phyloP scores from a whole-genome alignment of 768 basidiomycete species.

The Suillus paluster region DNA sequence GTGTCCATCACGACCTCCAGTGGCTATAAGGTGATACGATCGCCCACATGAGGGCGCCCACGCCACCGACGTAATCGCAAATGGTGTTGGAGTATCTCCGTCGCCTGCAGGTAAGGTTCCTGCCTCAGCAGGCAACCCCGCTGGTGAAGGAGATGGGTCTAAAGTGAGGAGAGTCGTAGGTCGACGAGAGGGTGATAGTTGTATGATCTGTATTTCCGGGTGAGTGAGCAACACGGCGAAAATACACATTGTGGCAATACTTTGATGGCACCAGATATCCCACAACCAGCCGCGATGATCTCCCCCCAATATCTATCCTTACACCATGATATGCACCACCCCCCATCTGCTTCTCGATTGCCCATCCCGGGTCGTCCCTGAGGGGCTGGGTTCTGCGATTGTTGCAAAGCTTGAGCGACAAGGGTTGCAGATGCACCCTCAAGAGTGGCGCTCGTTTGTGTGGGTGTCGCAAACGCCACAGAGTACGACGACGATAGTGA shows the following conservation, averaged over 20 bases:
- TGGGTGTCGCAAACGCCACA: conserved; percentile 70
- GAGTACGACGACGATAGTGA: conserved; percentile 53
- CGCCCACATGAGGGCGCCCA: conserved; percentile 97
- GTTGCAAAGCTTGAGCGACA: conserved; percentile 68
- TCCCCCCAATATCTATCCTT: conserved; percentile 97
- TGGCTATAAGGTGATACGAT: conserved; percentile 92
- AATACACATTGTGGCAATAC: conserved; percentile 40
- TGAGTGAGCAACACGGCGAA: conserved; percentile 8
- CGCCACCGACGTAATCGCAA: conserved; percentile 79
- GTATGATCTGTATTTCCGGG: conserved; percentile 68
- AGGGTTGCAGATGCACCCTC: conserved; percentile 62
- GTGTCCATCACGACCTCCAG: conserved; percentile 84
- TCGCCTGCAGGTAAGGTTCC: conserved; percentile 30
- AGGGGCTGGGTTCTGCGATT: conserved; percentile 40
- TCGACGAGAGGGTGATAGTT: conserved; percentile 69
- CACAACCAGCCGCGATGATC: conserved; percentile 77
- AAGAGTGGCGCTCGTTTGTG: conserved; percentile 59
- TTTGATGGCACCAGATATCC: conserved; percentile 75
- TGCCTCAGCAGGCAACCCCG: conserved; percentile 22
- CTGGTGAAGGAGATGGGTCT: conserved; percentile 42
- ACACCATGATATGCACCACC: conserved; percentile 95
- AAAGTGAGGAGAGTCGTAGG: conserved; percentile 67
- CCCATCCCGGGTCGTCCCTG: conserved; percentile 50
- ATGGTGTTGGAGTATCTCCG: conserved; percentile 46
- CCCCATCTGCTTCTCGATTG: conserved; percentile 84